These are phyloP conservation scores for Sequoia sempervirens DNA, from an alignment of 75 land plant genomes.

Conservation along the genomic window DNA sequence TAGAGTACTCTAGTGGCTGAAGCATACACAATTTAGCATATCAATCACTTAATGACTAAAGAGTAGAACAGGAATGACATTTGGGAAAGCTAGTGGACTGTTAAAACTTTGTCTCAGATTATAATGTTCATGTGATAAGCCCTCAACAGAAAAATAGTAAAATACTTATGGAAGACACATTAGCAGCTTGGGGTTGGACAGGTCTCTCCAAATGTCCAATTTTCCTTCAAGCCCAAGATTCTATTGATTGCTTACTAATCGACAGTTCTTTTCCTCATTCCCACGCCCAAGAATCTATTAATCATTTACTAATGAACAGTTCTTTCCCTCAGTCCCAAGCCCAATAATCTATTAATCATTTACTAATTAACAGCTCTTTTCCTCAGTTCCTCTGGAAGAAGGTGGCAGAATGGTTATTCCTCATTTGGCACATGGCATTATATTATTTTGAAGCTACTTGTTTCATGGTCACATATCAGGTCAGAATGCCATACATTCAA, in stretches of 20 bases:
- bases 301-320: background rate
- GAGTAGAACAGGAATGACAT: background rate
- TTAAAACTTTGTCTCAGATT: background rate
- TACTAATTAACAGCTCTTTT: background rate
- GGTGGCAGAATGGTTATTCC: background rate
- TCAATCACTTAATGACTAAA: background rate
- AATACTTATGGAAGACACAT: background rate
- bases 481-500: background rate
- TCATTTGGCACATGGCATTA: background rate
- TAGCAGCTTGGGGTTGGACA: background rate
- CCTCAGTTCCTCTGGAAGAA: background rate
- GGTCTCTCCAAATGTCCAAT: background rate
- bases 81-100: background rate
- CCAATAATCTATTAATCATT: background rate
- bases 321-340: background rate
- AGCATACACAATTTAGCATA: background rate
- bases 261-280: background rate
- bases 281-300: background rate
- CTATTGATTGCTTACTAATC: background rate
- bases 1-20: background rate
- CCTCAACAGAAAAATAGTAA: background rate
- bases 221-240: background rate
- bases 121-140: background rate
- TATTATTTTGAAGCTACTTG: background rate
- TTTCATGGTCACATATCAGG: background rate